phyloP scores from a whole-genome alignment of 768 basidiomycete species.

The Sarcodon aspratus region DNA sequence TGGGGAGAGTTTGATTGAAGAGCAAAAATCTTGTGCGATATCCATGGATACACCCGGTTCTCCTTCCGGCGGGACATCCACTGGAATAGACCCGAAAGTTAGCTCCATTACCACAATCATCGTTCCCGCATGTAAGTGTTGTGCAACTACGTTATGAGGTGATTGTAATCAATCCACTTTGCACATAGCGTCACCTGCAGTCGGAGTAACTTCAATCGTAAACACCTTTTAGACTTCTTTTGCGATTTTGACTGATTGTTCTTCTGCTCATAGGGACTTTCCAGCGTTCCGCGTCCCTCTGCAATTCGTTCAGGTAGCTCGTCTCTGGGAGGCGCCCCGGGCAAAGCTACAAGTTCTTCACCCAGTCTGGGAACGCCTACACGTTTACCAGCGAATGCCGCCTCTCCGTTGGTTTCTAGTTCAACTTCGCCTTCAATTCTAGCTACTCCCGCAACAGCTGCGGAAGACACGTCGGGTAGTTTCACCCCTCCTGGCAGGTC shows the following conservation, averaged over 20 bases:
- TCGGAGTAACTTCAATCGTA: background rate
- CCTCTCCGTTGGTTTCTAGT: slow-evolving; percentile 1
- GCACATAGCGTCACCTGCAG: background rate
- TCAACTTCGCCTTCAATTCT: slow-evolving; percentile 10
- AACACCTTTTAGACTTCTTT: background rate
- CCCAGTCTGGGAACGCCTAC: background rate
- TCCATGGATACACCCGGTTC: background rate
- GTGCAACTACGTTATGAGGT: background rate
- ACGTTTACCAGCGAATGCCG: slow-evolving; percentile 1
- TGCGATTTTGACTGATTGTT: background rate
- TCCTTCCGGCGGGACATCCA: no score
- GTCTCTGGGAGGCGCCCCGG: background rate
- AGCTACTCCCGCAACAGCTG: slow-evolving; percentile 7
- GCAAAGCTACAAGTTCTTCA: background rate
- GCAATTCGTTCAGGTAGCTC: background rate
- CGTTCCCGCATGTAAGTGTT: background rate
- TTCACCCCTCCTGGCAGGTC: slow-evolving; percentile 66
- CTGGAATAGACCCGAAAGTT: no score
- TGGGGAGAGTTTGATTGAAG: slow-evolving; percentile 19
- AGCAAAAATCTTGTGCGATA: slow-evolving; percentile 12
- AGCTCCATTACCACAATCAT: slow-evolving; percentile 1
- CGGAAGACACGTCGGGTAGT: slow-evolving; percentile 23
- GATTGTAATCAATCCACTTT: background rate
- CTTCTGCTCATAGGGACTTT: background rate
- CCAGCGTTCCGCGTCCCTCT: background rate